phyloP scores from a whole-genome alignment of 2,329 filamentous ascomycete genomes.

The Exophiala aquamarina region DNA sequence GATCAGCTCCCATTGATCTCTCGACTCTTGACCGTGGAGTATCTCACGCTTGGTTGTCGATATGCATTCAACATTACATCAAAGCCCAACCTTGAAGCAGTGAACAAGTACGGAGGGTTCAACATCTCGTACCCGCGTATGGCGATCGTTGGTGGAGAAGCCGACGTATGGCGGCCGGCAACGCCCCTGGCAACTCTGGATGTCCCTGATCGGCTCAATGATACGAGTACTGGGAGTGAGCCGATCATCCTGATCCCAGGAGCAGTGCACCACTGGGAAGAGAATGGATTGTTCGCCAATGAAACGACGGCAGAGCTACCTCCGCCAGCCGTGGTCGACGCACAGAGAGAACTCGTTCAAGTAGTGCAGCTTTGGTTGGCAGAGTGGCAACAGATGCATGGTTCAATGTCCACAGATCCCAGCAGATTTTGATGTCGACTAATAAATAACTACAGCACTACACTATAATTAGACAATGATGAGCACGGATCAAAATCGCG shows the following conservation, averaged over 20 bases:
- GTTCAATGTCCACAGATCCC: too few relatives aligned
- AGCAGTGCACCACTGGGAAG: conserved; percentile 82
- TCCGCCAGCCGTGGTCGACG: conserved; percentile 51
- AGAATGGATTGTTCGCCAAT: conserved; percentile 52
- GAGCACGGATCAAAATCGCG: too few relatives aligned
- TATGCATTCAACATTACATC: conserved; percentile 68
- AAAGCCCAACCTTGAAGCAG: conserved; percentile 61
- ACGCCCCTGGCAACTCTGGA: conserved; percentile 66
- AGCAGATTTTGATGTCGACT: too few relatives aligned
- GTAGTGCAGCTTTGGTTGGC: conserved; percentile 69
- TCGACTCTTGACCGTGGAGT: conserved; percentile 65
- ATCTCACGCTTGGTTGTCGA: conserved; percentile 62
- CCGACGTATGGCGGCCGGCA: conserved; percentile 77
- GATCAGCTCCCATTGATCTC: conserved; percentile 69
- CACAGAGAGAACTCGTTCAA: conserved; percentile 58
- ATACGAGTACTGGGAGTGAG: conserved; percentile 58
- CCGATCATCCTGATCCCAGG: conserved; percentile 71
- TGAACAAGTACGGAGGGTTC: conserved; percentile 77
- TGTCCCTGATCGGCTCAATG: conserved; percentile 50
- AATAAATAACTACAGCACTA: too few relatives aligned
- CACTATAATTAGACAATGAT: too few relatives aligned
- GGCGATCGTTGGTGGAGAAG: conserved; percentile 73
- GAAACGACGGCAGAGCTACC: conserved; percentile 60
- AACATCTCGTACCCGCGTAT: conserved; percentile 72
- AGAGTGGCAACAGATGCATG: conserved; percentile 49